phyloP scores from a whole-genome alignment of 116 monocot species.

The Posidonia oceanica region DNA sequence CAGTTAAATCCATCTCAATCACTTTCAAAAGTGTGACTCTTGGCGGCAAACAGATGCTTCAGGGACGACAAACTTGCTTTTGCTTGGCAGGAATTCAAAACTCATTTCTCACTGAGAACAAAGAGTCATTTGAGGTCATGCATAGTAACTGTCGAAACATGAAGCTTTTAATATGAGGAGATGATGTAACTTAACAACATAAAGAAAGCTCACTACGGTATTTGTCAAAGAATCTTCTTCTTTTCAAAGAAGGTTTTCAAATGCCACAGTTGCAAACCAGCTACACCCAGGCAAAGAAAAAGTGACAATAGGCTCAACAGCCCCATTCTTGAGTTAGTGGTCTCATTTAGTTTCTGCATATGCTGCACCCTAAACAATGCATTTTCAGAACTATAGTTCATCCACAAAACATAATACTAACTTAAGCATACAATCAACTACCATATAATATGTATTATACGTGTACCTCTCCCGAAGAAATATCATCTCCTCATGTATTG shows the following conservation, averaged over 20 bases:
- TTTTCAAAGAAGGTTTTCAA: conserved; percentile 74
- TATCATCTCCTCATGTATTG: conserved; percentile 66
- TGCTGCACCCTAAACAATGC: conserved; percentile 43
- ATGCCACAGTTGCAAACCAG: conserved; percentile 71
- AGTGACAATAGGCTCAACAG: conserved; percentile 70
- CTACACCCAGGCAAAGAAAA: conserved; percentile 51
- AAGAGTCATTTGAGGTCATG: too few species aligned
- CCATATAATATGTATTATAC: too few species aligned
- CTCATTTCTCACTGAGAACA: too few species aligned
- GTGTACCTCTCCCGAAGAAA: conserved; percentile 50
- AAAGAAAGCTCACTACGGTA: too few species aligned
- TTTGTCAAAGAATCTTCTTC: conserved; percentile 58
- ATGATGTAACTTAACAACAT: too few species aligned
- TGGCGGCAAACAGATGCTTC: too few species aligned
- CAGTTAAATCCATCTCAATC: too few species aligned
- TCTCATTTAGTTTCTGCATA: conserved; percentile 64
- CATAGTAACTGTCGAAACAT: too few species aligned
- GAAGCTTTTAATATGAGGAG: too few species aligned
- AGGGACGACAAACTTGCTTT: too few species aligned
- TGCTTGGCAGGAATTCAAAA: too few species aligned
- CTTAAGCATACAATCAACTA: not conserved
- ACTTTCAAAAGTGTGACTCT: too few species aligned
- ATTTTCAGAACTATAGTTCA: not conserved
- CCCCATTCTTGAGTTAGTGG: conserved; percentile 60
- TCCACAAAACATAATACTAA: not conserved